These are phyloP conservation scores for Stygiomarasmius scandens DNA, from an alignment of 1,284 basidiomycete genomes.

Conservation along the genomic window DNA sequence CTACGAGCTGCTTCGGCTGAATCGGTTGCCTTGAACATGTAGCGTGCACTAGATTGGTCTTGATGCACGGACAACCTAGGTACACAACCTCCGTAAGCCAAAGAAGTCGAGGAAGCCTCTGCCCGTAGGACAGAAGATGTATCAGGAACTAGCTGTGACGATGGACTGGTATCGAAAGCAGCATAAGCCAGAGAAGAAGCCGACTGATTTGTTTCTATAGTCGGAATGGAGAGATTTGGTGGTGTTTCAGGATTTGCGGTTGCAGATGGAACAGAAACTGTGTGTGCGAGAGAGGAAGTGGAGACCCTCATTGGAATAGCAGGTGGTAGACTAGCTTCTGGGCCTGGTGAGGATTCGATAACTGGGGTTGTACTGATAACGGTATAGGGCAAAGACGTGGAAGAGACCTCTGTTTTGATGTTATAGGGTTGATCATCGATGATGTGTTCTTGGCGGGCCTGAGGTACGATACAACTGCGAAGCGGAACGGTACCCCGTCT, in stretches of 20 bases:
- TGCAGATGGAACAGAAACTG: too few relatives aligned
- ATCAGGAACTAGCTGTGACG: not conserved
- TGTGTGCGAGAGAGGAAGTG: not conserved
- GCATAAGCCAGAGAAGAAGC: too few relatives aligned
- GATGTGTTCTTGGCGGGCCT: slow-evolving; percentile 3
- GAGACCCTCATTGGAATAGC: not conserved
- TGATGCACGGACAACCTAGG: not conserved
- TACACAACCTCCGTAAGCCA: not conserved
- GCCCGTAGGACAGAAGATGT: not conserved
- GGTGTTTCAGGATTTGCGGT: too few relatives aligned
- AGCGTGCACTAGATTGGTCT: not conserved
- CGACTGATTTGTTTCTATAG: too few relatives aligned
- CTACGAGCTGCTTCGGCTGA: not conserved
- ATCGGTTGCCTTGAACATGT: not conserved
- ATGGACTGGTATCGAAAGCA: not conserved
- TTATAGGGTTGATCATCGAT: not conserved
- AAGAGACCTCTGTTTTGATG: not conserved
- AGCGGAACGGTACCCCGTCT: slow-evolving; percentile 24
- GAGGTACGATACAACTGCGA: slow-evolving; percentile 15
- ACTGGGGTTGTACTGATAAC: not conserved
- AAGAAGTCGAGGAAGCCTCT: not conserved
- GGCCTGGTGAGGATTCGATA: not conserved
- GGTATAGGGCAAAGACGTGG: not conserved
- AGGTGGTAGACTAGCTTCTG: not conserved
- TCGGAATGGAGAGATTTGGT: too few relatives aligned